Conservation (phyloP, 2,329 filamentous ascomycete genomes). For the Colletotrichum sp. region DNA sequence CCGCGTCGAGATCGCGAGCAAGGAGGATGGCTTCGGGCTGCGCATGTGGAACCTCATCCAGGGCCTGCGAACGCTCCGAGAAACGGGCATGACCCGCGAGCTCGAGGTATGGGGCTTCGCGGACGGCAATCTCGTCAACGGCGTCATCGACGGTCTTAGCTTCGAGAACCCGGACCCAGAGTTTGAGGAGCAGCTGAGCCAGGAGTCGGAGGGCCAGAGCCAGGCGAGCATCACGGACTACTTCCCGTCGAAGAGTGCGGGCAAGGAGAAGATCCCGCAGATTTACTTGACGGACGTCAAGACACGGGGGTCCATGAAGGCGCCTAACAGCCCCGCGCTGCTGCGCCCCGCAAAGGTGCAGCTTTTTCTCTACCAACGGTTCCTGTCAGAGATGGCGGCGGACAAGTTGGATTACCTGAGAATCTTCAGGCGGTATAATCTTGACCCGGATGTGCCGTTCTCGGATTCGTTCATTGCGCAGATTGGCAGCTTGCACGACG, state of each 20-base stretch:
- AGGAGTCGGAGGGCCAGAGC: slow-evolving; percentile 31
- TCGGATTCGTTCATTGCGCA: slow-evolving; percentile 82
- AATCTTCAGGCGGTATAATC: slow-evolving; percentile 73
- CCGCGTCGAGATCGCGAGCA: slow-evolving; percentile 71
- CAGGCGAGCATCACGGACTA: slow-evolving; percentile 47
- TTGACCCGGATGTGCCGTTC: slow-evolving; percentile 71
- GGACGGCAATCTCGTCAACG: slow-evolving; percentile 83
- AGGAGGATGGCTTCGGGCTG: slow-evolving; percentile 83
- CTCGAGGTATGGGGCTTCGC: slow-evolving; percentile 85
- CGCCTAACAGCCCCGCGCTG: slow-evolving; percentile 70
- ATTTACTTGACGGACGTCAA: slow-evolving; percentile 90
- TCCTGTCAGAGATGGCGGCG: slow-evolving; percentile 78
- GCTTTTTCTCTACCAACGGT: slow-evolving; percentile 85
- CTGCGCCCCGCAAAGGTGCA: slow-evolving; percentile 84
- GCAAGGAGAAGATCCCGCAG: slow-evolving; percentile 29
- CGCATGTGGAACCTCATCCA: slow-evolving; percentile 91
- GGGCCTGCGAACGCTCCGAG: slow-evolving; percentile 75
- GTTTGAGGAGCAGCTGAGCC: slow-evolving; percentile 65
- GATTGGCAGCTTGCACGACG: slow-evolving; percentile 71
- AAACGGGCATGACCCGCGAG: slow-evolving; percentile 76
- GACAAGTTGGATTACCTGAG: slow-evolving; percentile 71
- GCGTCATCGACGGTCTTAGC: slow-evolving; percentile 86
- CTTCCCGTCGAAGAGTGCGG: slow-evolving; percentile 33
- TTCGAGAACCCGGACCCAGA: slow-evolving; percentile 76
- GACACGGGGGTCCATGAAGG: slow-evolving; percentile 69